Percentiles rank a stretch among this genome's conserved stretches.
Conservation (phyloP, 768 basidiomycete genomes). For the Lentinula lateritia region DNA sequence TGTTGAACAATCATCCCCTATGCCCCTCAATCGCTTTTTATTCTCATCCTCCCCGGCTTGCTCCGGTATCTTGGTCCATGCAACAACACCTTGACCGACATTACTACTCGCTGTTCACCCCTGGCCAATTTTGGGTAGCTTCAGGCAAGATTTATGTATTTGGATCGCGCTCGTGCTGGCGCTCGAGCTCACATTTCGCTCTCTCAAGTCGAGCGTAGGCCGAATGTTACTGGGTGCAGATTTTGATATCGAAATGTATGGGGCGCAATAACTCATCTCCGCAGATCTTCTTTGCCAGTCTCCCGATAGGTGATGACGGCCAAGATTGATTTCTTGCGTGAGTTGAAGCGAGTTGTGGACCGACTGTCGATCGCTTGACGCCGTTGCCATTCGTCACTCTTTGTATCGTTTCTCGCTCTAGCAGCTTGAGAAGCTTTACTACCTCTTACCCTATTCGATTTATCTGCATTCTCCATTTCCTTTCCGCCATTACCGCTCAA, state of each 20-base stretch:
- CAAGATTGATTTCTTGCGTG: not conserved
- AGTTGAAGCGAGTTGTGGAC: not conserved
- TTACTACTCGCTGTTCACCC: constrained; percentile 20
- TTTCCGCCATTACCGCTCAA: not conserved
- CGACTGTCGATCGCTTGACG: not conserved
- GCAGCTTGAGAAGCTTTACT: not conserved
- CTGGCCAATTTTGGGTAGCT: constrained; percentile 17
- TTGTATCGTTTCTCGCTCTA: constrained; percentile 1
- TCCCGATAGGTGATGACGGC: constrained; percentile 4
- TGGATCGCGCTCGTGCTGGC: constrained; percentile 1
- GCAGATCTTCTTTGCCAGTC: not conserved
- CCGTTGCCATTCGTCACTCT: not conserved
- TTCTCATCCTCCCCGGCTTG: constrained; percentile 12
- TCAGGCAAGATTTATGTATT: not conserved
- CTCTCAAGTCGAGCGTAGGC: not conserved
- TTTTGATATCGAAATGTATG: not conserved
- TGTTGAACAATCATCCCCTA: constrained; percentile 16
- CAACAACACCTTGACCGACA: constrained; percentile 7
- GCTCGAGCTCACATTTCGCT: not conserved
- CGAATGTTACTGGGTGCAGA: not conserved
- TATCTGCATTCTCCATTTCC: not conserved
- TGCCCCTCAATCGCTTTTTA: constrained; percentile 11
- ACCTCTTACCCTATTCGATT: not conserved
- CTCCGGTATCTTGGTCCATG: not conserved
- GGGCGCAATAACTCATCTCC: not conserved